phyloP scores from a whole-genome alignment of 2,329 filamentous ascomycete species.

The Botrytis medusae region DNA sequence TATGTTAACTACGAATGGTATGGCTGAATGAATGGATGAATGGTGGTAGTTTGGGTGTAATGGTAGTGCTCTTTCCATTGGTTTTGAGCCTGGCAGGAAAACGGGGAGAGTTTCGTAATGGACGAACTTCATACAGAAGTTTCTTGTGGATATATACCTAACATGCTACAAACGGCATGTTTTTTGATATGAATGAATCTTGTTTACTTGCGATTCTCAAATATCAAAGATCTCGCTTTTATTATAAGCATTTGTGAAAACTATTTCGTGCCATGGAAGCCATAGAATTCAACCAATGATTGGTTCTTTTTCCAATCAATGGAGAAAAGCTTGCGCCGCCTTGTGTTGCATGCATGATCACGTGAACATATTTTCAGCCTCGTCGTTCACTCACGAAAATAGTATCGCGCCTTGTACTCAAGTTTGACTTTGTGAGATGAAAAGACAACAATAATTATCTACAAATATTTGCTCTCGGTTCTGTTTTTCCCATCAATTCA shows the following conservation, averaged over 20 bases:
- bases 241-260: not conserved
- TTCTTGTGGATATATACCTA: constrained; percentile 21
- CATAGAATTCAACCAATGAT: not conserved
- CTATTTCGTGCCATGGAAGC: too few species aligned
- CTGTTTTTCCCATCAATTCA: not conserved
- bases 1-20: constrained; percentile 21
- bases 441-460: not conserved
- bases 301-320: not conserved
- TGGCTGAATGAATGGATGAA: constrained; percentile 7
- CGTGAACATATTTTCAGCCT: not conserved
- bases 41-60: not conserved
- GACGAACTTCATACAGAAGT: constrained; percentile 26
- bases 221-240: not conserved
- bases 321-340: not conserved
- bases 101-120: constrained; percentile 27
- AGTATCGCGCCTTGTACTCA: constrained; percentile 12
- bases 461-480: not conserved
- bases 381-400: not conserved
- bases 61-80: constrained; percentile 22
- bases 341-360: not conserved
- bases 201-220: constrained; percentile 4
- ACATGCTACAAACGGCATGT: constrained; percentile 8
- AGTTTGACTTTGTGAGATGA: constrained; percentile 3
- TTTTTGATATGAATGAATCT: constrained; percentile 15
- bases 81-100: constrained; percentile 20